Conservation (phyloP, 257 asterid species). For the Petrea volubilis region DNA sequence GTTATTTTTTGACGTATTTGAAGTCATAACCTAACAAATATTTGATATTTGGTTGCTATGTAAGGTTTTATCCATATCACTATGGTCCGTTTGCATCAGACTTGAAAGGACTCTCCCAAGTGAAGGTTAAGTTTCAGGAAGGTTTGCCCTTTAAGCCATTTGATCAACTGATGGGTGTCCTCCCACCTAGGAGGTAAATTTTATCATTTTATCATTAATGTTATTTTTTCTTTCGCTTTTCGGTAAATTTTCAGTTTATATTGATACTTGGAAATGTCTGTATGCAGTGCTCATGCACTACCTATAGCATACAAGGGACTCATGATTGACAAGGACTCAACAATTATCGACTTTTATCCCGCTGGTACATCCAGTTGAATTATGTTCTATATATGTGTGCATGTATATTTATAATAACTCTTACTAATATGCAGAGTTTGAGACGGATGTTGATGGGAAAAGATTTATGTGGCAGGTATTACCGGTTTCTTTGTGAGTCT, state of each 20-base stretch:
- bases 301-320: conserved; percentile 44
- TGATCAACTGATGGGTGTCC: conserved; percentile 69
- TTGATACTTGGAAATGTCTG: neutral
- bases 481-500: neutral
- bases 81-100: conserved; percentile 70
- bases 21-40: neutral
- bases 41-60: neutral
- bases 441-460: conserved; percentile 53
- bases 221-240: too few species aligned
- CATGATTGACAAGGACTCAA: conserved; percentile 45
- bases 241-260: neutral
- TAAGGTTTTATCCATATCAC: conserved; percentile 59
- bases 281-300: conserved; percentile 53
- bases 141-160: conserved; percentile 61
- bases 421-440: conserved; percentile 36
- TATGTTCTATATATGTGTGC: too few species aligned
- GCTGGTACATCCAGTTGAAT: too few species aligned
- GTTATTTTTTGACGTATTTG: neutral
- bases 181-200: conserved; percentile 61
- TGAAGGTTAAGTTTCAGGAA: conserved; percentile 38
- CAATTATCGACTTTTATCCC: conserved; percentile 51
- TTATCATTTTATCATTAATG: neutral
- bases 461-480: conserved; percentile 60
- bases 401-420: neutral
- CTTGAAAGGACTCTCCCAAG: conserved; percentile 49